Base-by-base conservation (phyloP, 495 filamentous ascomycete genomes). In the Penicillium arizonense region DNA sequence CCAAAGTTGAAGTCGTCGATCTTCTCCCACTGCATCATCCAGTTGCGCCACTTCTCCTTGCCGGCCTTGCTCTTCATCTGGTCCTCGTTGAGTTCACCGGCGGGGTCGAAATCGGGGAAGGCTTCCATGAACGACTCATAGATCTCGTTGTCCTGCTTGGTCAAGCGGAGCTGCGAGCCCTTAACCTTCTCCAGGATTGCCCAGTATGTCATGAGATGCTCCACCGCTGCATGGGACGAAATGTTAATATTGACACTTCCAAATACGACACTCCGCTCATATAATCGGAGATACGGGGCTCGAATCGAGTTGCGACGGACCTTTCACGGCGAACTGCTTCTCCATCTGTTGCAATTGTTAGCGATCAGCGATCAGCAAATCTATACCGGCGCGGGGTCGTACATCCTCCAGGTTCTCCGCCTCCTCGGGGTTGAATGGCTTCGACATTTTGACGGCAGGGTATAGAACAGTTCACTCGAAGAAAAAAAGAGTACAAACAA, bases 261-360 rank as follows among this genome's bases (percentile, higher is more conserved):
- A 18, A 18, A 42, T 37, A 30, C 4, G 20, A 43, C 6, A 21
- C 9, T 9, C 7, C 37, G 6, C 16, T 18, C 16, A 21, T 10
- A 21, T 14, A 7, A 6, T 3, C 28, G 37, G 4, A 10, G 18
- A 23, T 8, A 20, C 5, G 14, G 8, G 3, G 46, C 47, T 23
- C n/a, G 16, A 46, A 13, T 14, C n/a, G 21, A 38, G 7, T 18
- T 42, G 39, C 30, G 30, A 64, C 77, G 20, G 63, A 90, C 89
- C 89, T 80, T 97, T 97, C 60, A 99, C 94, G 32, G 95, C 94
- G 62, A 99, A 99, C 72, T 97, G 95, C 80, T 96, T 97, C 82
- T 99, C 94, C 67, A 98, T 96, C 90, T 98, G 53, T 44, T 42
- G 24, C 10, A 47, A 50, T 50, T 37, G 59, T 75, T 30, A 75